Percentiles rank a stretch among this genome's conserved stretches.
phyloP scores from a whole-genome alignment of 306 rosid species.

The cucumber (Cucumis sativus) region DNA sequence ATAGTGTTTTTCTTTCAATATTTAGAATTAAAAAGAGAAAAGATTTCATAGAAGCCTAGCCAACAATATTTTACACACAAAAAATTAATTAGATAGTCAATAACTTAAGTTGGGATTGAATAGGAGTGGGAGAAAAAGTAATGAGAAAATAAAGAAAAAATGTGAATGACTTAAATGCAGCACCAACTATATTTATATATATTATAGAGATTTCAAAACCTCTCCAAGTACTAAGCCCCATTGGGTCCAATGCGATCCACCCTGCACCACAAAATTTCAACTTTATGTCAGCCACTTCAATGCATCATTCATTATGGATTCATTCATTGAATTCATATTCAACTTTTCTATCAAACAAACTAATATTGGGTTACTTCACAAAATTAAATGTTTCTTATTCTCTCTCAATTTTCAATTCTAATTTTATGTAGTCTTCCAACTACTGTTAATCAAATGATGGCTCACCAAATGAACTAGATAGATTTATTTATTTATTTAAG shows the following conservation, averaged over 20 bases:
- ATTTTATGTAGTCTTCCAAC: neutral
- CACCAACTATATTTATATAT: no score
- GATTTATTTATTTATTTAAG: no score
- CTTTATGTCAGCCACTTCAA: neutral
- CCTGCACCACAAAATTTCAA: neutral
- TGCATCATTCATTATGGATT: neutral
- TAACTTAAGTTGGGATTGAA: no score
- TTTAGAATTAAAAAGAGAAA: no score
- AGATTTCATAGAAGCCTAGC: no score
- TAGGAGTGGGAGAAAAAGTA: neutral
- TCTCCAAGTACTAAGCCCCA: constrained; percentile 4
- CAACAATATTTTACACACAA: no score
- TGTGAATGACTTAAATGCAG: neutral
- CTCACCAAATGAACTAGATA: no score
- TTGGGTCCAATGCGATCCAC: constrained; percentile 6
- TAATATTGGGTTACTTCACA: neutral
- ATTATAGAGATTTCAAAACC: neutral
- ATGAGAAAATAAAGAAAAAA: neutral
- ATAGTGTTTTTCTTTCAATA: no score
- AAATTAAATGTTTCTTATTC: neutral
- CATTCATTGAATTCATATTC: neutral
- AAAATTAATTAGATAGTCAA: no score
- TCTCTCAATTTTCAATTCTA: no score
- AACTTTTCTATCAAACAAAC: neutral
- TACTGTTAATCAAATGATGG: neutral